A percentile compares a stretch with the other conserved stretches of the same genome.
These are phyloP conservation scores for Baorangia bicolor DNA, from an alignment of 768 basidiomycete genomes.

Conservation along the genomic window DNA sequence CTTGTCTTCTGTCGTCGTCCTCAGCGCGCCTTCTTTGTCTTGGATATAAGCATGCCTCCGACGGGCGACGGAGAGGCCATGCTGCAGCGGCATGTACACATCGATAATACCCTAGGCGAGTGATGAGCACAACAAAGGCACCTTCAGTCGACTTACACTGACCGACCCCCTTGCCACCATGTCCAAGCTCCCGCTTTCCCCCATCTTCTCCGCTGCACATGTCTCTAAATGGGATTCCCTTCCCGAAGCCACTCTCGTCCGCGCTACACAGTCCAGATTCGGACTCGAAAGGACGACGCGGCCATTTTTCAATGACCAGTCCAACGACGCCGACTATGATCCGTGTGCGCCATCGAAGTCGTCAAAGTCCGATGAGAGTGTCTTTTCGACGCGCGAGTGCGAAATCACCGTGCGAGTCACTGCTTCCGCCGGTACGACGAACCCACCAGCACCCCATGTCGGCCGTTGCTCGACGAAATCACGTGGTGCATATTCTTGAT, in stretches of 20 bases:
- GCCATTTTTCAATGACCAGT: neutral
- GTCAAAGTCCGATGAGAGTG: neutral
- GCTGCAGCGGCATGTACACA: constrained; percentile 11
- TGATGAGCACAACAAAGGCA: neutral
- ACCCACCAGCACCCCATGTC: neutral
- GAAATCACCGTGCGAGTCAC: neutral
- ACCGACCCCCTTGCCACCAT: neutral
- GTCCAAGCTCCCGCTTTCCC: constrained; percentile 18
- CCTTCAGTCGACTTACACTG: neutral
- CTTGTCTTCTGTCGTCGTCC: neutral
- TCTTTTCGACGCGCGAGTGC: neutral
- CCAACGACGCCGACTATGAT: neutral
- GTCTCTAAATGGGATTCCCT: constrained; percentile 25
- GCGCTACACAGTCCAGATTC: neutral
- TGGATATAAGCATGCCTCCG: neutral
- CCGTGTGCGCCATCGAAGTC: neutral
- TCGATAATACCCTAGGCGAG: neutral
- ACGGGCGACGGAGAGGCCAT: constrained; percentile 5
- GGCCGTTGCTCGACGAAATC: neutral
- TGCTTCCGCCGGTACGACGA: neutral
- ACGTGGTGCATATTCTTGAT: neutral
- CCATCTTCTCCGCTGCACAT: constrained; percentile 36
- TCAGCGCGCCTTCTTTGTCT: neutral
- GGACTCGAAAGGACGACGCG: neutral
- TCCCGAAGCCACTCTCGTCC: neutral